Evolutionary conservation across 1,139 yeast species (phyloP).

Genomic region (Magnusiomyces fungicola): DNA sequence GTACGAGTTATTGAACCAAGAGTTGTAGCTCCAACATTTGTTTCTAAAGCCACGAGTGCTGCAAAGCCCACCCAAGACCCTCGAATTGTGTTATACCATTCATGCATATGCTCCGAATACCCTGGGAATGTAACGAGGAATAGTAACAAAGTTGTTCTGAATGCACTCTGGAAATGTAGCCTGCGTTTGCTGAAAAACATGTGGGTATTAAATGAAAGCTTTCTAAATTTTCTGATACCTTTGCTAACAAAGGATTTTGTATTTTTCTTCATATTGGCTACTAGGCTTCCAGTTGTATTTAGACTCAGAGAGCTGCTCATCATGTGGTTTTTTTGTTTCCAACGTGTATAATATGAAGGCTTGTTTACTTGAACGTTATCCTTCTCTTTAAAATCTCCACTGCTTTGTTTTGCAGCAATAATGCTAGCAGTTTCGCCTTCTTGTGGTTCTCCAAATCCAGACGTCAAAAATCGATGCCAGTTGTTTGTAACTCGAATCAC

Average conservation of each 20-base stretch:
- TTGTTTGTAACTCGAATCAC: conserved; percentile 32
- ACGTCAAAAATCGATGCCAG: conserved; percentile 33
- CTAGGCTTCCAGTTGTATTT: no score
- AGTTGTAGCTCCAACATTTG: conserved; percentile 45
- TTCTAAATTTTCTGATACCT: no score
- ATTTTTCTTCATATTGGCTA: no score
- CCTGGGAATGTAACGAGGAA: conserved; percentile 44
- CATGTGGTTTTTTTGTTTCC: neutral
- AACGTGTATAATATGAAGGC: no score
- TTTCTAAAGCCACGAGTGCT: conserved; percentile 42
- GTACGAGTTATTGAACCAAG: conserved; percentile 41
- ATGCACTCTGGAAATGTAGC: conserved; percentile 37
- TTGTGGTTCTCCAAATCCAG: conserved; percentile 21
- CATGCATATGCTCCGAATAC: conserved; percentile 39
- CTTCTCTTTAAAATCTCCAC: conserved; percentile 3
- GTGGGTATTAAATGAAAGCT: no score
- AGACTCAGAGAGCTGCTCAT: no score
- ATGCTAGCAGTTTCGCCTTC: conserved; percentile 23
- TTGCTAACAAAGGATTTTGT: no score
- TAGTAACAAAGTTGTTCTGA: conserved; percentile 40
- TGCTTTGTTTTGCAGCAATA: conserved; percentile 7
- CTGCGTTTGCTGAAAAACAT: neutral
- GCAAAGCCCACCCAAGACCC: conserved; percentile 51
- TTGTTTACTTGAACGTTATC: no score
- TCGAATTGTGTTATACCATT: conserved; percentile 40